Evolutionary conservation across 73 alveolate species (phyloP).

Genomic region (Halteria grandinella): DNA sequence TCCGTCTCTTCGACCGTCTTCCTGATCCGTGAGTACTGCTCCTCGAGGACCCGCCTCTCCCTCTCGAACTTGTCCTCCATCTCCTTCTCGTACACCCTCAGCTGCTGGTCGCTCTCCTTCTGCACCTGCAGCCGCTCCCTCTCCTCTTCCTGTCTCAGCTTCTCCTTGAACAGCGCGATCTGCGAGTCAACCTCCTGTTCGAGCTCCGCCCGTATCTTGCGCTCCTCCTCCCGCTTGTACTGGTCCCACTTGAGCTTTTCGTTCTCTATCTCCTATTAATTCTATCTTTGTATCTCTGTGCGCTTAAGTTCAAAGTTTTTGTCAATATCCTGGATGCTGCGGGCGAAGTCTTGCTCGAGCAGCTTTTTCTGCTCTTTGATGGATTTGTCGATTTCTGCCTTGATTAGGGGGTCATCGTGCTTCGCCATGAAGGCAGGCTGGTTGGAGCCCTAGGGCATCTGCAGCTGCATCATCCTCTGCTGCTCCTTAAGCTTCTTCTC

Average conservation of each 20-base stretch:
- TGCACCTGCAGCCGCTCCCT: slow-evolving; percentile 15
- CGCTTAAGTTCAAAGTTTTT: slow-evolving; percentile 38
- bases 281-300: slow-evolving; percentile 13
- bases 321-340: slow-evolving; percentile 21
- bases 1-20: slow-evolving; percentile 51
- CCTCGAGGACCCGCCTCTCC: slow-evolving; percentile 1
- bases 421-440: no score
- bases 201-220: slow-evolving; percentile 15
- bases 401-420: not conserved
- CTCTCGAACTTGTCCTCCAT: slow-evolving; percentile 28
- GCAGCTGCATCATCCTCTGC: no score
- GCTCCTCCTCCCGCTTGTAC: slow-evolving; percentile 35
- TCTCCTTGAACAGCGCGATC: slow-evolving; percentile 20
- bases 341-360: slow-evolving; percentile 7
- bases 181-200: slow-evolving; percentile 36
- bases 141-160: slow-evolving; percentile 40
- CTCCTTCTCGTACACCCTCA: slow-evolving; percentile 18
- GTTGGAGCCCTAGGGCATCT: no score
- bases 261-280: slow-evolving; percentile 25
- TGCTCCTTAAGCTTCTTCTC: slow-evolving; percentile 15
- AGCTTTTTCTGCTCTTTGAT: not conserved
- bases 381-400: slow-evolving; percentile 9
- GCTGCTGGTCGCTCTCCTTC: not conserved
- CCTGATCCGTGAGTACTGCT: slow-evolving; percentile 37
- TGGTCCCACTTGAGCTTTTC: slow-evolving; percentile 42